phyloP scores from a whole-genome alignment of 2,329 filamentous ascomycete species.

The Phyllosticta capitalensis region DNA sequence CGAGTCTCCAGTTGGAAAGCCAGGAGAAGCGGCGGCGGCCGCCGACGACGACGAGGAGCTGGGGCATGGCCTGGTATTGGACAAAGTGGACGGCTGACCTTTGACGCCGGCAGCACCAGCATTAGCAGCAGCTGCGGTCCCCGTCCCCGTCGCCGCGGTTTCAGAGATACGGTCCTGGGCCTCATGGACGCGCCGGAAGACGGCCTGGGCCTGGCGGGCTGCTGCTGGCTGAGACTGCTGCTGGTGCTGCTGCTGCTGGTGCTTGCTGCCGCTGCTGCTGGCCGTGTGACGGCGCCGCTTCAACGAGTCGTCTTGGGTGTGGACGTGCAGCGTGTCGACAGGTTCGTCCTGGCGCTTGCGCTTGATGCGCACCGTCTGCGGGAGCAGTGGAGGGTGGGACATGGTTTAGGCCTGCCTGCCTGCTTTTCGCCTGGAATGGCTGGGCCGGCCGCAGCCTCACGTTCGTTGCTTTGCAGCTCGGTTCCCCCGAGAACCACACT shows the following conservation, averaged over 20 bases:
- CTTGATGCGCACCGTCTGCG: constrained; percentile 32
- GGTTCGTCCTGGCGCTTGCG: constrained; percentile 48
- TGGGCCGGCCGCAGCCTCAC: neutral
- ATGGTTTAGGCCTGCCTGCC: neutral
- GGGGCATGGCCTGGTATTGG: neutral
- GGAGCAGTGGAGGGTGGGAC: constrained; percentile 9
- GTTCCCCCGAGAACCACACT: neutral
- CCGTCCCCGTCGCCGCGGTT: neutral
- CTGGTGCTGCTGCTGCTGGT: neutral
- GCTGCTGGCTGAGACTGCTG: constrained; percentile 8
- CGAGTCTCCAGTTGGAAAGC: neutral
- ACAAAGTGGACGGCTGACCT: neutral
- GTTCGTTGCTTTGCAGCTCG: neutral
- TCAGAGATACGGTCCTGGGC: constrained; percentile 11
- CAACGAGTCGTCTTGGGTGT: constrained; percentile 9
- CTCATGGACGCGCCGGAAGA: constrained; percentile 11
- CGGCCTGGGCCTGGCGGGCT: constrained; percentile 11
- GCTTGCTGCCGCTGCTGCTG: too few species aligned
- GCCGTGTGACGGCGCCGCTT: constrained; percentile 8
- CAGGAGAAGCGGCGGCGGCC: neutral
- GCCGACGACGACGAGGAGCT: neutral
- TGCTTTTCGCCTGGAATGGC: neutral
- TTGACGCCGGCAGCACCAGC: neutral
- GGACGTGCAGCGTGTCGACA: constrained; percentile 42
- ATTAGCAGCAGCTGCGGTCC: neutral